Evolutionary conservation across 2,329 filamentous ascomycete species (phyloP).

Genomic region (Hymenoscyphus occultus): DNA sequence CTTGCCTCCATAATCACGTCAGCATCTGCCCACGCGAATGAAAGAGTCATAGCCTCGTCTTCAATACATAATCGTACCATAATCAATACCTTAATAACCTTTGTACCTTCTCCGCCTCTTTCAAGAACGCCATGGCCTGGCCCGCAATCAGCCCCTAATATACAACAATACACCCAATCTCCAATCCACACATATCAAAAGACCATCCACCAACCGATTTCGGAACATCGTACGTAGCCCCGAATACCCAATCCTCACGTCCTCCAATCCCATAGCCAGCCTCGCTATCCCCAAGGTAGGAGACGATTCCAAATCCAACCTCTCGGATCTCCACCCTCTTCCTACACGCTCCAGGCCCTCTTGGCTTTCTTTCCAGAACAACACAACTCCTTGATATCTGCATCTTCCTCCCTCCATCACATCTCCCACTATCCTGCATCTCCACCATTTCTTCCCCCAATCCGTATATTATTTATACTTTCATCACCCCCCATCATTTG

Average conservation of each 20-base stretch:
- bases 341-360: background rate
- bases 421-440: background rate
- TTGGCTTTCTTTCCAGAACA: background rate
- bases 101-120: background rate
- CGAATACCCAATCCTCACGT: background rate
- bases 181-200: background rate
- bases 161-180: background rate
- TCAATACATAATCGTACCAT: background rate
- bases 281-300: background rate
- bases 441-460: background rate
- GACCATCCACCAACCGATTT: background rate
- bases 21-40: background rate
- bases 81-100: background rate
- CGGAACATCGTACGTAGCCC: background rate
- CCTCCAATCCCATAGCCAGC: background rate
- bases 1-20: background rate
- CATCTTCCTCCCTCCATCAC: too few species aligned
- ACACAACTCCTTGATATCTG: background rate
- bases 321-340: background rate
- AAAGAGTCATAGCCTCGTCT: constrained; percentile 1
- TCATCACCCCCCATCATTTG: background rate
- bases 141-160: background rate
- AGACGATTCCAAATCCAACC: background rate
- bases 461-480: background rate
- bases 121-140: background rate